These are phyloP conservation scores for Hymenoscyphus fructigenus DNA, from an alignment of 2,329 filamentous ascomycete genomes.

Conservation along the genomic window DNA sequence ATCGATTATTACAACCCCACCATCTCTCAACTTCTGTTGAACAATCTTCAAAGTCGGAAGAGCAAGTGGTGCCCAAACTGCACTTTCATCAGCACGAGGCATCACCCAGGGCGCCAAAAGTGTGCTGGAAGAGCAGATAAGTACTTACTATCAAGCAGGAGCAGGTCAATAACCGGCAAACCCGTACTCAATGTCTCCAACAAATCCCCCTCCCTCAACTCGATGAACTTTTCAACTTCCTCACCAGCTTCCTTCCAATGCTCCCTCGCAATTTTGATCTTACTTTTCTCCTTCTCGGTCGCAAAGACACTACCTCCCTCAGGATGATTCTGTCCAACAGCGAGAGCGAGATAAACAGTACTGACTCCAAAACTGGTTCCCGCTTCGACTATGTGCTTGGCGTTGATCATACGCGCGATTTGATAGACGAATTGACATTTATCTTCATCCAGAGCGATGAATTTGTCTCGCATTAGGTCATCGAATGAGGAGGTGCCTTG, in stretches of 20 bases:
- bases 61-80: background rate
- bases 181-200: background rate
- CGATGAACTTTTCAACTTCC: background rate
- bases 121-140: too few species aligned
- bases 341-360: background rate
- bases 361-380: conserved; percentile 36
- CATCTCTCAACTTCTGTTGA: background rate
- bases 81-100: background rate
- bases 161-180: background rate
- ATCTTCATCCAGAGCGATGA: conserved; percentile 58
- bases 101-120: background rate
- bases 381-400: conserved; percentile 55
- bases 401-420: conserved; percentile 47
- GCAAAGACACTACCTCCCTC: background rate
- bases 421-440: conserved; percentile 58
- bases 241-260: background rate
- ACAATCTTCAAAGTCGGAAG: background rate
- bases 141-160: background rate
- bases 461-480: conserved; percentile 51
- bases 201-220: background rate
- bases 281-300: background rate
- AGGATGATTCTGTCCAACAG: background rate
- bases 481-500: conserved; percentile 29
- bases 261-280: background rate
- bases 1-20: background rate